These are phyloP conservation scores for Penicillium sclerotigenum DNA, from an alignment of 2,329 filamentous ascomycete genomes.

Conservation along the genomic window DNA sequence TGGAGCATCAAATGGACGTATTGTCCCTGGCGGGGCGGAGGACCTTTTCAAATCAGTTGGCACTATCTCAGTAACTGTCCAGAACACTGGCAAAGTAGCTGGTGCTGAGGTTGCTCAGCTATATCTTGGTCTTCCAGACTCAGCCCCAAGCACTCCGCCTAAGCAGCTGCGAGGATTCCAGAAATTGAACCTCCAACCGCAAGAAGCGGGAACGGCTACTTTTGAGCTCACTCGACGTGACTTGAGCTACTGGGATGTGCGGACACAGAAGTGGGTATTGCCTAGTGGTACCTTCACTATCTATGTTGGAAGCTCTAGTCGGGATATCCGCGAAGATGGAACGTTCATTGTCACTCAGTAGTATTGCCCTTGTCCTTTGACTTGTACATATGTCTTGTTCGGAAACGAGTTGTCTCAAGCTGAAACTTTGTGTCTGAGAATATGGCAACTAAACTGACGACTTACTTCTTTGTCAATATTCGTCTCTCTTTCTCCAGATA, in stretches of 20 bases:
- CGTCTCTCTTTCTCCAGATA: background rate
- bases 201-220: conserved; percentile 38
- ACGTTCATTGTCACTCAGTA: conserved; percentile 3
- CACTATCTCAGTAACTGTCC: conserved; percentile 47
- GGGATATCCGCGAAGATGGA: conserved; percentile 17
- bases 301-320: conserved; percentile 21
- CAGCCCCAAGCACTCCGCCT: conserved; percentile 13
- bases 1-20: conserved; percentile 1
- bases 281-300: conserved; percentile 22
- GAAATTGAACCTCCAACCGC: conserved; percentile 46
- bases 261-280: conserved; percentile 33
- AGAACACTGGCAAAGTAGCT: conserved; percentile 49
- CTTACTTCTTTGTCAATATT: background rate
- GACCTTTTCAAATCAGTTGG: conserved; percentile 54
- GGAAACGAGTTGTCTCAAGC: background rate
- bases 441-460: background rate
- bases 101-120: conserved; percentile 56
- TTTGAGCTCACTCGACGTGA: conserved; percentile 47
- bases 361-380: background rate
- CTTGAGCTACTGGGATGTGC: conserved; percentile 37
- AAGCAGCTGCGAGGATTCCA: conserved; percentile 52
- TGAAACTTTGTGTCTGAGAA: background rate
- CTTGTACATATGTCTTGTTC: background rate
- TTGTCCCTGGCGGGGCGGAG: conserved; percentile 46
- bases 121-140: conserved; percentile 50